phyloP scores from a whole-genome alignment of 164 flowering plant species.

The Chimonanthus praecox region DNA sequence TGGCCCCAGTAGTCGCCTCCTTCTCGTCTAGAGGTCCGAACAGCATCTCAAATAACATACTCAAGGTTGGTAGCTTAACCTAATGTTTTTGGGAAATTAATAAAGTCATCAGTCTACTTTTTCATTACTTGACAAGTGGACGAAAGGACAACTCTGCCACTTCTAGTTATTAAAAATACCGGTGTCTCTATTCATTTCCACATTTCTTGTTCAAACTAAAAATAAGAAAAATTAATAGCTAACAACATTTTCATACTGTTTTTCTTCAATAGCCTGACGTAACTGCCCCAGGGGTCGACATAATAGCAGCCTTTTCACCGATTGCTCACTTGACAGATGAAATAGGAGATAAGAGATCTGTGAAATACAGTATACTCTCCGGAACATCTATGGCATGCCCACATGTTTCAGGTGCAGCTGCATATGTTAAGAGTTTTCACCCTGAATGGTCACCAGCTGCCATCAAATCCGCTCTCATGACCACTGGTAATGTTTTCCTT shows the following conservation, averaged over 20 bases:
- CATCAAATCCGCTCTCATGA: constrained; percentile 79
- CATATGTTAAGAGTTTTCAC: constrained; percentile 66
- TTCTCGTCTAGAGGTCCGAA: not conserved
- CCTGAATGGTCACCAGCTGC: constrained; percentile 76
- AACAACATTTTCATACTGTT: not conserved
- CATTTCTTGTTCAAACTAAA: no score
- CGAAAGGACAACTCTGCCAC: no score
- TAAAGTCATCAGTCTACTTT: not conserved
- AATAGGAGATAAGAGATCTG: constrained; percentile 6
- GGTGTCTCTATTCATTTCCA: no score
- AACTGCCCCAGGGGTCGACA: constrained; percentile 65
- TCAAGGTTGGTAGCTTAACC: not conserved
- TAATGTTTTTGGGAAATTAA: no score
- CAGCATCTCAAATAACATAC: not conserved
- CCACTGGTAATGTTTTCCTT: constrained; percentile 41
- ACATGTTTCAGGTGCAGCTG: constrained; percentile 54
- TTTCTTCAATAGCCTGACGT: constrained; percentile 53
- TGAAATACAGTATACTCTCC: constrained; percentile 21
- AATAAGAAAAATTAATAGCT: not conserved
- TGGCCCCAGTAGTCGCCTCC: not conserved
- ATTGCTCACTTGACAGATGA: constrained; percentile 26
- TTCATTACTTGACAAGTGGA: no score
- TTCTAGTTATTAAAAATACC: no score
- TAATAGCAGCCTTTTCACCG: constrained; percentile 55
- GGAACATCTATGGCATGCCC: constrained; percentile 86